Evolutionary conservation across 192 early-diverging fungal genomes (phyloP), one percentile per base, ranked within the genome.

Genomic region (Linnemannia hyalina): DNA sequence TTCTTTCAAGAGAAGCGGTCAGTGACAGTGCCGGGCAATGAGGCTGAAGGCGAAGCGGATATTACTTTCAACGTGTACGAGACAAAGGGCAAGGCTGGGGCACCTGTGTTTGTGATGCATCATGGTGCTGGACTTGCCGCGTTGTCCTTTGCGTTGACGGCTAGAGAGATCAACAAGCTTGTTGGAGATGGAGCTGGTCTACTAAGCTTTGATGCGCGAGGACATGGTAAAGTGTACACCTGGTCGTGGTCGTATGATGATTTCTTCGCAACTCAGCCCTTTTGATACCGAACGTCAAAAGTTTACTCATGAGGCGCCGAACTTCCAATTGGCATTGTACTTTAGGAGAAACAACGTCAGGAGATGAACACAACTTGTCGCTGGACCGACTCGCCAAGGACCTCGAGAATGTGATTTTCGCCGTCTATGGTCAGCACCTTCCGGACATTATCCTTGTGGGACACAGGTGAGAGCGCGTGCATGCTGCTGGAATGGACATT

Each of bases 61-160:
- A 82, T 90, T 74, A 76, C 87, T n/a, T 92, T 92, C 88, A 81
- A 82, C 23, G 80, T 85, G 49, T 92, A 89, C 73, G 83, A 88
- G 41, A 89, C 76, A n/a, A 46, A 42, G 35, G 80, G 81, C 11
- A 88, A 81, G 40, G 69, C 83, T 60, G 79, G 81, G 47, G 91
- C 90, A n/a, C 94, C 94, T 0, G 36, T 95, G 4, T 96, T 96
- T 90, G 90, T 96, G 40, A 86, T 95, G 80, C 95, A 96, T 89
- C 96, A 97, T 86, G 96, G 96, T n/a, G 96, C 95, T 4, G 96
- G 95, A 16, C 90, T 91, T 77, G 89, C 91, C 3, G 95, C 88
- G 0, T 83, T 95, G 40, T 92, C 94, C 1, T 97, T 95, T 80
- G 96, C 91, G 1, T 83, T 97, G 32, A 81, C 90, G 4, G 89